Base-by-base conservation (phyloP, 2,329 filamentous ascomycete genomes). In the Penicillium janthinellum region DNA sequence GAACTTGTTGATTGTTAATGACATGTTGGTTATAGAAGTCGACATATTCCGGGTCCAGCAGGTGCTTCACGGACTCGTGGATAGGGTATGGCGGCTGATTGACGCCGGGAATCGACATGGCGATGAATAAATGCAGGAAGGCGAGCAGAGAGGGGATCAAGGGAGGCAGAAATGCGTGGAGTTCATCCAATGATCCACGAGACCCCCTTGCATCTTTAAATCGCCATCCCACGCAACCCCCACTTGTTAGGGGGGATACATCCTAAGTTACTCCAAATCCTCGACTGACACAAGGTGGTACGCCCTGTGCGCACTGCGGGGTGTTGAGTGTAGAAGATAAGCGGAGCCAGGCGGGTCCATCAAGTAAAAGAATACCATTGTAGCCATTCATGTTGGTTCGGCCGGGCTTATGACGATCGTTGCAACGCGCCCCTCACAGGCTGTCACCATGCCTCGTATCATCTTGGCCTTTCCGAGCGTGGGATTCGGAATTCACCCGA, bases 1-100 rank as follows among this genome's bases (percentile, higher is more conserved):
- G 84, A 2, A 84, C 83, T 66, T 83, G 83, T 62, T 82, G 82
- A 54, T 79, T 76, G 70, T 83, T 75, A 63, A 81, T 71, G 48
- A 84, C 74, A 68, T 83, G 73, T 62, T 80, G 66, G 66, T 84
- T 83, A 72, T 85, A 84, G 70, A 84, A 84, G 12, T 70, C 76
- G 50, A 78, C 79, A 65, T 85, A 85, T 58, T 84, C 80, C 1
- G 81, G 77, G 65, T 84, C 72, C 52, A 84, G 72, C 39, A 77
- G 71, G 65, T 79, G 72, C 47, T 72, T 69, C 50, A 83, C 75
- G 25, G 81, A 82, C 17, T 77, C 72, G 64, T 84, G 81, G 31
- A 84, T 74, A 25, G 81, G 80, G 60, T 83, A 83, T 0, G 80
- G 76, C 5, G 76, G 75, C 59, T 73, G 69, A 34, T 68, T 63